These are phyloP conservation scores for Podaxis pistillaris DNA, from an alignment of 768 basidiomycete genomes.

Conservation along the genomic window DNA sequence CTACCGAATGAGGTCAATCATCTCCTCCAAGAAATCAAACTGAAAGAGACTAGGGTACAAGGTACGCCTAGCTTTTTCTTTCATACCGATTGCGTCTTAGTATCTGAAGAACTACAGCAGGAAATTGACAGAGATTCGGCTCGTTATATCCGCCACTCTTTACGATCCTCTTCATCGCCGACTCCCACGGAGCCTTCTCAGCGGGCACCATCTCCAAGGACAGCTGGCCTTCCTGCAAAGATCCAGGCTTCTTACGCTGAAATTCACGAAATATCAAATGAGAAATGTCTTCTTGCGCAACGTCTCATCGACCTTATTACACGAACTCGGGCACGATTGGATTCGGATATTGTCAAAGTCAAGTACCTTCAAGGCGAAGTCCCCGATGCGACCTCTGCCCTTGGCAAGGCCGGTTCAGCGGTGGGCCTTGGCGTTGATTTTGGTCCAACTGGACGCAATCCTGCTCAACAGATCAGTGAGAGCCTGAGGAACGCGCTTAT, in stretches of 20 bases:
- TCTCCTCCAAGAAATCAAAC: conserved; percentile 49
- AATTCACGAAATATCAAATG: conserved; percentile 40
- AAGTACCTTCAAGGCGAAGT: conserved; percentile 46
- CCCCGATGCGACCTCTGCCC: conserved; percentile 24
- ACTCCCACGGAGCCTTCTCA: conserved; percentile 25
- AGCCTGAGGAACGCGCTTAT: conserved; percentile 41
- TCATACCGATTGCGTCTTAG: conserved; percentile 1
- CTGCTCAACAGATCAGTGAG: conserved; percentile 41
- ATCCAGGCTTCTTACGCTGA: conserved; percentile 45
- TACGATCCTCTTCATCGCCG: conserved; percentile 28
- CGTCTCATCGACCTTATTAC: conserved; percentile 47
- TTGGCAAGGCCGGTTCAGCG: conserved; percentile 1
- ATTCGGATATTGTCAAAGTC: conserved; percentile 47
- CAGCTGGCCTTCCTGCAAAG: conserved; percentile 36
- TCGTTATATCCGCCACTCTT: conserved; percentile 48
- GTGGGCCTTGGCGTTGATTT: conserved; percentile 18
- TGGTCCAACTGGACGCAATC: conserved; percentile 27
- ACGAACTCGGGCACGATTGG: conserved; percentile 46
- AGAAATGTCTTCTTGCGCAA: conserved; percentile 48
- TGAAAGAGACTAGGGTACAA: conserved; percentile 42
- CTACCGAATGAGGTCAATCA: conserved; percentile 52
- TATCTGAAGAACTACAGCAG: conserved; percentile 40
- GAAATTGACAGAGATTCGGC: conserved; percentile 50
- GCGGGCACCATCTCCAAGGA: conserved; percentile 37
- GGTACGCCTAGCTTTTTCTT: conserved; percentile 28